phyloP scores from a whole-genome alignment of 2,329 filamentous ascomycete species.

The Neoascochyta sp. region DNA sequence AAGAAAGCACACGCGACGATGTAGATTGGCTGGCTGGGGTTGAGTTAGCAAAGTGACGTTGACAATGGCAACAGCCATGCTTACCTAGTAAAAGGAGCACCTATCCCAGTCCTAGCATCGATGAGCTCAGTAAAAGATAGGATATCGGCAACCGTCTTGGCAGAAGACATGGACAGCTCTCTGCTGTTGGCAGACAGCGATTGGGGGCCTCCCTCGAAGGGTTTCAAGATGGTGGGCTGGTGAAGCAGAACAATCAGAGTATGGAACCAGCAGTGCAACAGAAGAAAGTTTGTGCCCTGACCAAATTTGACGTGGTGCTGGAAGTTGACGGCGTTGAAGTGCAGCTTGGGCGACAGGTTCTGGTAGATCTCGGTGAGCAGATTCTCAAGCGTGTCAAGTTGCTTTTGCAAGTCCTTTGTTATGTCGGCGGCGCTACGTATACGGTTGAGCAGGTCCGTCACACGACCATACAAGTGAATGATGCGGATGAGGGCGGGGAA shows the following conservation, averaged over 20 bases:
- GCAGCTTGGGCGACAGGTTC: conserved; percentile 66
- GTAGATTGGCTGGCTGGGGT: conserved; percentile 74
- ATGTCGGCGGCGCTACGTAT: conserved; percentile 71
- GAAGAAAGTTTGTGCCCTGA: conserved; percentile 81
- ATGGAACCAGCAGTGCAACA: conserved; percentile 87
- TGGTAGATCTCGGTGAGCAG: conserved; percentile 74
- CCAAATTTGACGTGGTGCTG: conserved; percentile 76
- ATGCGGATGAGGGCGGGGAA: conserved; percentile 79
- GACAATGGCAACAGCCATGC: neutral
- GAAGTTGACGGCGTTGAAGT: conserved; percentile 84
- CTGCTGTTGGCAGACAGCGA: conserved; percentile 76
- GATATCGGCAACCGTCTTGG: conserved; percentile 88
- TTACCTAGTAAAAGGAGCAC: conserved; percentile 72
- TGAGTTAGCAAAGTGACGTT: conserved; percentile 9
- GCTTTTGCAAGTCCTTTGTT: conserved; percentile 68
- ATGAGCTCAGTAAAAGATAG: conserved; percentile 81
- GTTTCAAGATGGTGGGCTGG: conserved; percentile 76
- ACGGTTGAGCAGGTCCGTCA: conserved; percentile 80
- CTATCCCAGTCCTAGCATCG: conserved; percentile 79
- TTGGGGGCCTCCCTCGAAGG: conserved; percentile 65
- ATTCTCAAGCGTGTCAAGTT: conserved; percentile 72
- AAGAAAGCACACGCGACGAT: conserved; percentile 87
- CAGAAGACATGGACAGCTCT: conserved; percentile 79
- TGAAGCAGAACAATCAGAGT: conserved; percentile 80
- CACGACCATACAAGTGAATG: conserved; percentile 78